Conservation (phyloP, 768 basidiomycete species). For the Serendipita vermifera region DNA sequence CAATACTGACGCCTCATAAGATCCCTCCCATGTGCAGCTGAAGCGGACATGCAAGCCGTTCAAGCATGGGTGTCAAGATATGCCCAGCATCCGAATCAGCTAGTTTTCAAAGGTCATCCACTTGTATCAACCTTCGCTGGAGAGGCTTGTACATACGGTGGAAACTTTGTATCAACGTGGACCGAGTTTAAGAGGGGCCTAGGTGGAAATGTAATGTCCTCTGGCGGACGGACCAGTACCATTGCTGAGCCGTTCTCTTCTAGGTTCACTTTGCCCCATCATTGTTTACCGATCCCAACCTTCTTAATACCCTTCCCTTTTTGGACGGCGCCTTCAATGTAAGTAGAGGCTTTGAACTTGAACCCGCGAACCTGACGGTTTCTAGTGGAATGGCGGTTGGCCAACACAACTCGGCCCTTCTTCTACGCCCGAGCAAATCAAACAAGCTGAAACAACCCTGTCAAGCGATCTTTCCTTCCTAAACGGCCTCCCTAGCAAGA, state of each 20-base stretch:
- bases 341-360: constrained; percentile 19
- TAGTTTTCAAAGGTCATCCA: constrained; percentile 39
- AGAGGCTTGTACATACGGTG: constrained; percentile 53
- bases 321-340: constrained; percentile 51
- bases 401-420: constrained; percentile 32
- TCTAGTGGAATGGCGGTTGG: constrained; percentile 71
- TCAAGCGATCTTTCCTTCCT: constrained; percentile 17
- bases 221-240: not conserved
- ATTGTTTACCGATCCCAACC: constrained; percentile 47
- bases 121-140: constrained; percentile 65
- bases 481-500: constrained; percentile 16
- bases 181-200: not conserved
- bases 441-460: constrained; percentile 14
- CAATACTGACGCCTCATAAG: no score
- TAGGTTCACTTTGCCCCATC: constrained; percentile 53
- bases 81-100: constrained; percentile 44
- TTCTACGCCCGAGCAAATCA: constrained; percentile 33
- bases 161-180: not conserved
- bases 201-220: no score
- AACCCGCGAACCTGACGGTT: not conserved
- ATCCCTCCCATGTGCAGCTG: constrained; percentile 39
- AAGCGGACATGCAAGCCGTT: constrained; percentile 37
- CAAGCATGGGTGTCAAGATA: constrained; percentile 44
- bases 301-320: constrained; percentile 16
- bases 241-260: not conserved